Percentiles rank a stretch among this genome's conserved stretches.
Conservation (phyloP, 108 stramenopile species). For the Skeletonema grethae region DNA sequence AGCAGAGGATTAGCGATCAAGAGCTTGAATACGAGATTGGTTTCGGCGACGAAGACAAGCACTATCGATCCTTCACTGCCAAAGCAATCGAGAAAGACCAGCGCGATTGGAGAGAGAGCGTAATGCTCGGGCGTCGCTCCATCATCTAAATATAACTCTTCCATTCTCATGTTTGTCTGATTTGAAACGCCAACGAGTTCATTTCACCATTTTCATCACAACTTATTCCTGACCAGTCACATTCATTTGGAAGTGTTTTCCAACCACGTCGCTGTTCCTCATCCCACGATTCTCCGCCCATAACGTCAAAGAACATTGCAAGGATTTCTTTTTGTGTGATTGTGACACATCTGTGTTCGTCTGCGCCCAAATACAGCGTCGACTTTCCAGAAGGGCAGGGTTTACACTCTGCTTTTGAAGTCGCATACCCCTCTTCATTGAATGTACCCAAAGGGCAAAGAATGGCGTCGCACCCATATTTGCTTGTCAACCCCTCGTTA, state of each 20-base stretch:
- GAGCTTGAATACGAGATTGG: constrained; percentile 13
- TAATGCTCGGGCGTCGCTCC: constrained; percentile 11
- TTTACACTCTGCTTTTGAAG: constrained; percentile 46
- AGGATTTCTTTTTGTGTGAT: constrained; percentile 52
- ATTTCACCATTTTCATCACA: constrained; percentile 56
- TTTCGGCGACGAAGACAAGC: constrained; percentile 10
- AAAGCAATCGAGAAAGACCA: constrained; percentile 31
- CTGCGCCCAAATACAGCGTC: constrained; percentile 54
- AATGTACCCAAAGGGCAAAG: constrained; percentile 67
- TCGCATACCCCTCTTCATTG: constrained; percentile 52
- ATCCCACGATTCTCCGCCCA: constrained; percentile 40
- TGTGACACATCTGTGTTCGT: constrained; percentile 14
- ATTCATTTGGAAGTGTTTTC: constrained; percentile 37
- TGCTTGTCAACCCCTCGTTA: constrained; percentile 52
- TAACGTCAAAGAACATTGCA: constrained; percentile 59
- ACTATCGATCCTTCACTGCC: constrained; percentile 6
- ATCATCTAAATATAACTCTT: background rate
- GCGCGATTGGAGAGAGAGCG: constrained; percentile 19
- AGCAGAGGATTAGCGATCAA: constrained; percentile 17
- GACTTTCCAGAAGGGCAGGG: constrained; percentile 54
- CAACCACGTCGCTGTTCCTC: constrained; percentile 39
- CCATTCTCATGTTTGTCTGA: background rate
- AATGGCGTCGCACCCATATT: constrained; percentile 60
- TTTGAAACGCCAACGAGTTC: constrained; percentile 1
- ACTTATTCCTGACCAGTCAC: constrained; percentile 55